Evolutionary conservation across 2,329 filamentous ascomycete genomes (phyloP), one percentile per base, ranked within the genome.

Genomic region (Aspergillus sp.): DNA sequence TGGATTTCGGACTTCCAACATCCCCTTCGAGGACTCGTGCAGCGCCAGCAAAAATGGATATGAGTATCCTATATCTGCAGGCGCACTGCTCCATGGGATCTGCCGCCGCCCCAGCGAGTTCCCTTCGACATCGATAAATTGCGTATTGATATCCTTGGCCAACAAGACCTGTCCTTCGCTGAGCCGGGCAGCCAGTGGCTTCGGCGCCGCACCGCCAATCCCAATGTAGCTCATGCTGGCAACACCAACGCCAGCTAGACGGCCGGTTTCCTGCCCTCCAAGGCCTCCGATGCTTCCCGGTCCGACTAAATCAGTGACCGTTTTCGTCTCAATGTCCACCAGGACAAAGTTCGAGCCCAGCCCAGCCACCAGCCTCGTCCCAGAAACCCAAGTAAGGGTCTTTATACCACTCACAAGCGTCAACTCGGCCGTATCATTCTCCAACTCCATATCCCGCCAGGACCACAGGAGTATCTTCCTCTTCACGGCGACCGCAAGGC

Each of bases 221-320:
- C 94, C 94, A 86, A 98, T 96, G 73, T 98, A 98, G 49, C 93
- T 93, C 92, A 98, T 97, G 52, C 92, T 91, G 7, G 90, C 91
- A 58, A 89, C 91, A 62, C 90, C 91, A 64, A 94, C 89, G 2
- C 92, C 91, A 6, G 92, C 92, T 68, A 97, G 94, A 43, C 93
- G 86, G 59, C 88, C 89, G 2, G 85, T 87, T 67, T 91, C 89
- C 71, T 86, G 82, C 6, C 84, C 83, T 25, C 87, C 83, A 7
- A 84, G 83, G 25, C 89, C 89, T 11, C 88, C 89, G 59, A 91
- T 86, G 47, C 87, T 86, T 41, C 91, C 90, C 0, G 91, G 89
- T 13, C 91, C 92, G 59, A 90, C 86, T 63, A 99, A 90, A 59
- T 97, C 92, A 64, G 88, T 88, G 1, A 91, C 83, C 57, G 89